phyloP scores from a whole-genome alignment of 176 grass and related monocot species.

The Triticum timopheevii region DNA sequence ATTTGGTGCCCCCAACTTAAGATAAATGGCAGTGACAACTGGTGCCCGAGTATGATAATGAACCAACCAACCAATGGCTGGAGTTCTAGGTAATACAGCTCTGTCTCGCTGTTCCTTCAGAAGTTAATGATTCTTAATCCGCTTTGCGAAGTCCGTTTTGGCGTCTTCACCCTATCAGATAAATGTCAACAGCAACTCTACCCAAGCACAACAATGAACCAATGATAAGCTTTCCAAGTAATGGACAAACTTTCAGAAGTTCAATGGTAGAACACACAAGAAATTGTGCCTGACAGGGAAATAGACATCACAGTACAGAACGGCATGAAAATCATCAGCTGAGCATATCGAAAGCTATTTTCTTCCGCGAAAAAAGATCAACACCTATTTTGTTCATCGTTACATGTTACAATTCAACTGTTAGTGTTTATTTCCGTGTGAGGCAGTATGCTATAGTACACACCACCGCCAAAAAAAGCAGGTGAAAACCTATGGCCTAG shows the following conservation, averaged over 20 bases:
- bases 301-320: too few species aligned
- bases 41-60: background rate
- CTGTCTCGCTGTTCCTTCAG: background rate
- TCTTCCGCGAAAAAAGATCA: background rate
- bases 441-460: background rate
- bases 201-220: background rate
- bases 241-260: too few species aligned
- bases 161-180: background rate
- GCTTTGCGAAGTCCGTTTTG: background rate
- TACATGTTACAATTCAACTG: constrained; percentile 20
- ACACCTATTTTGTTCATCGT: background rate
- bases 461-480: constrained; percentile 21
- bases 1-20: background rate
- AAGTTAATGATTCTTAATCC: background rate
- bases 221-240: background rate
- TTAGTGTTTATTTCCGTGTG: background rate
- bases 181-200: background rate
- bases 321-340: background rate
- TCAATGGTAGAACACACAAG: background rate
- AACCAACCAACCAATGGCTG: background rate
- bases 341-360: background rate
- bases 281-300: too few species aligned
- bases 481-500: background rate
- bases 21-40: background rate
- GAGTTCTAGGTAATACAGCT: background rate